Evolutionary conservation across 305 asterid species (phyloP).

Genomic region (Withania somnifera): DNA sequence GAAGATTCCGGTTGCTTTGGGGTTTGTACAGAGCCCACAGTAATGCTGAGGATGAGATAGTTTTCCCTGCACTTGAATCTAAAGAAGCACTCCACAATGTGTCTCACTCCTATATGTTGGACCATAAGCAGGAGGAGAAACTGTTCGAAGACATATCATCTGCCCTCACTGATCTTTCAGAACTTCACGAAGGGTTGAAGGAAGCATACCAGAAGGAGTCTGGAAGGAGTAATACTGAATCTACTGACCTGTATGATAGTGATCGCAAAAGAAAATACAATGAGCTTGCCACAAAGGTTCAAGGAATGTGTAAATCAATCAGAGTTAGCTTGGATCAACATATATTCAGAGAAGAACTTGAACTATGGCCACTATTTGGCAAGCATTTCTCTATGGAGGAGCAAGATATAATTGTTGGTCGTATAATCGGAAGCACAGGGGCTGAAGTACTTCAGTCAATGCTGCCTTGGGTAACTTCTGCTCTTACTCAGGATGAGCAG

Average conservation of each 20-base stretch:
- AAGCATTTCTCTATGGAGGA: conserved; percentile 38
- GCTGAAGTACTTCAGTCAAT: conserved; percentile 46
- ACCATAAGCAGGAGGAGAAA: conserved; percentile 44
- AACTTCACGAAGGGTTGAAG: conserved; percentile 20
- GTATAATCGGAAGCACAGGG: conserved; percentile 43
- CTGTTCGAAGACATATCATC: conserved; percentile 29
- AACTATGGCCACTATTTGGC: conserved; percentile 39
- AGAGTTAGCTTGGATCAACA: conserved; percentile 41
- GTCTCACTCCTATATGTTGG: conserved; percentile 38
- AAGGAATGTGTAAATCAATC: conserved; percentile 43
- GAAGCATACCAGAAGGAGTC: not conserved
- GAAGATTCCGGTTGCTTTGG: conserved; percentile 35
- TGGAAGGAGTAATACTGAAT: not conserved
- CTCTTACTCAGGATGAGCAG: conserved; percentile 41
- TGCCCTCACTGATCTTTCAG: conserved; percentile 27
- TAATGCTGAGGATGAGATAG: conserved; percentile 41
- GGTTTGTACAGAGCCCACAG: conserved; percentile 43
- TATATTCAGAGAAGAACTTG: conserved; percentile 40
- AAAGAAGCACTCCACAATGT: conserved; percentile 40
- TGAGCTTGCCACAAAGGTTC: conserved; percentile 39
- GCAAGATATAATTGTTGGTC: conserved; percentile 41
- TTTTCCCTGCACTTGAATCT: conserved; percentile 44
- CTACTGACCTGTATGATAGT: not conserved
- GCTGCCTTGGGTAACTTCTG: conserved; percentile 50
- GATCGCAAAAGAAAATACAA: conserved; percentile 18